A percentile compares a stretch with the other conserved stretches of the same genome.
phyloP scores from a whole-genome alignment of 2,329 filamentous ascomycete species.

The Trichoderma brevicompactum region DNA sequence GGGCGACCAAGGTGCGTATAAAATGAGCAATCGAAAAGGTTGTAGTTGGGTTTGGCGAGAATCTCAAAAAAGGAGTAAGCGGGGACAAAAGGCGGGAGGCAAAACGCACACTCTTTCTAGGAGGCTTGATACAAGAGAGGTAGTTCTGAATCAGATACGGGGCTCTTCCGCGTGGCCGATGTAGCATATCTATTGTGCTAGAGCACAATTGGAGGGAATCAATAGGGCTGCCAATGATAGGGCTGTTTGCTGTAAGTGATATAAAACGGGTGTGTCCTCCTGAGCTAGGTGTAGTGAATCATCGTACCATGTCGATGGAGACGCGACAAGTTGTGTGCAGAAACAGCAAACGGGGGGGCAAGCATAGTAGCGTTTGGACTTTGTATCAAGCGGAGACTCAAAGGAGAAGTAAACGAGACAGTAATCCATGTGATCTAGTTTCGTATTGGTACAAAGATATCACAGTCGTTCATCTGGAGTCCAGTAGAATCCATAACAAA shows the following conservation, averaged over 20 bases:
- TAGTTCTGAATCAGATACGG: conserved; percentile 22
- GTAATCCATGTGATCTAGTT: not conserved
- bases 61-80: not conserved
- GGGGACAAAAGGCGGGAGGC: not conserved
- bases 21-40: not conserved
- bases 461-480: not conserved
- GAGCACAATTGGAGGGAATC: not conserved
- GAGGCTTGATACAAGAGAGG: not conserved
- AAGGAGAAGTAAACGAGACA: not conserved
- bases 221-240: not conserved
- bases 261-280: no score
- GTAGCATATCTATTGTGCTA: conserved; percentile 15
- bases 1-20: no score
- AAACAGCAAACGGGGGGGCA: not conserved
- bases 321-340: not conserved
- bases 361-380: not conserved
- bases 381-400: not conserved
- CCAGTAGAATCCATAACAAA: not conserved
- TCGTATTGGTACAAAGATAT: not conserved
- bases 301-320: not conserved
- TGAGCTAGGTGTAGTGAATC: conserved; percentile 14
- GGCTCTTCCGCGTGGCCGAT: not conserved
- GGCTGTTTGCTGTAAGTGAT: not conserved
- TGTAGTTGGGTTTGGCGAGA: not conserved
- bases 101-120: not conserved